Evolutionary conservation across 345 rosid genomes (phyloP).

Genomic region (Odontarrhena argentea): DNA sequence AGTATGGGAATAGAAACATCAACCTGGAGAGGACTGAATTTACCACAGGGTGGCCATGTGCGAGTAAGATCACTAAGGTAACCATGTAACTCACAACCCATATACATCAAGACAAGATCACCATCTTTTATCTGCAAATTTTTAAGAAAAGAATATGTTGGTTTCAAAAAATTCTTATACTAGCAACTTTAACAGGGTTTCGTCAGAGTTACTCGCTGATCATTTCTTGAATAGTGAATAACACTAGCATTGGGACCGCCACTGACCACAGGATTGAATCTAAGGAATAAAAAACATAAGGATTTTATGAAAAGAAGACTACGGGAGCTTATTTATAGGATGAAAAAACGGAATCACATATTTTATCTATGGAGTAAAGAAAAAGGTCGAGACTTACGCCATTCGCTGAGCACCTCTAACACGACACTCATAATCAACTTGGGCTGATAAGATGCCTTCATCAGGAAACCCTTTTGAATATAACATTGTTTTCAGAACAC

Average conservation of each 20-base stretch:
- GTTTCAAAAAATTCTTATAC: slow-evolving; percentile 26
- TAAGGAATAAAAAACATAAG: slow-evolving; percentile 34
- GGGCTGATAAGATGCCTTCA: slow-evolving; percentile 76
- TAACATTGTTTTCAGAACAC: slow-evolving; percentile 88
- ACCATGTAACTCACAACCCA: slow-evolving; percentile 97
- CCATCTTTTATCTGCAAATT: slow-evolving; percentile 70
- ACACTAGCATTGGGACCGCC: slow-evolving; percentile 91
- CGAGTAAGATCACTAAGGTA: slow-evolving; percentile 96
- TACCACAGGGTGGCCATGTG: slow-evolving; percentile 89
- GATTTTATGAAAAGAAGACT: background rate
- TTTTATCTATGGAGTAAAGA: slow-evolving; percentile 4
- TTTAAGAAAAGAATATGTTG: slow-evolving; percentile 14
- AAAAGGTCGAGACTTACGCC: slow-evolving; percentile 65
- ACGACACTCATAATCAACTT: slow-evolving; percentile 90
- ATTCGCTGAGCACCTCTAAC: slow-evolving; percentile 94
- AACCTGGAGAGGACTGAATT: slow-evolving; percentile 78
- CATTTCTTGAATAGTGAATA: slow-evolving; percentile 94
- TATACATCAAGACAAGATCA: slow-evolving; percentile 92
- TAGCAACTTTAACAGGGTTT: background rate
- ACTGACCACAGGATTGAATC: slow-evolving; percentile 96
- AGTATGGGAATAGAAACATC: slow-evolving; percentile 16
- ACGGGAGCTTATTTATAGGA: background rate
- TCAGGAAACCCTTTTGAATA: slow-evolving; percentile 75
- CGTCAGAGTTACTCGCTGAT: slow-evolving; percentile 64
- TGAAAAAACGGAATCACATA: background rate